Conservation (phyloP, 2,329 filamentous ascomycete genomes). For the Thelonectria rubi region DNA sequence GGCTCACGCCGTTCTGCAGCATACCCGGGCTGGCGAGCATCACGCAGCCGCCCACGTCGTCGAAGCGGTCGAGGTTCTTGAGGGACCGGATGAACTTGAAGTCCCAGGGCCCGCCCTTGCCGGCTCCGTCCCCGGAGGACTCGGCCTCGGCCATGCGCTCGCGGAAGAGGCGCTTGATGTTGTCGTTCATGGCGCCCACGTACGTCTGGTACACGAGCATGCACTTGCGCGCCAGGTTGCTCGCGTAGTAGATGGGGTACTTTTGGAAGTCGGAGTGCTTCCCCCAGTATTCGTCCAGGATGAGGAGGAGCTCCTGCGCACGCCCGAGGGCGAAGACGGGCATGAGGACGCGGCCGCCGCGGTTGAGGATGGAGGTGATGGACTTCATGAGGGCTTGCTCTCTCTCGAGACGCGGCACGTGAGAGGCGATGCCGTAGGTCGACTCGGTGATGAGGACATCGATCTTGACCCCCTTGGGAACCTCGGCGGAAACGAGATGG, state of each 20-base stretch:
- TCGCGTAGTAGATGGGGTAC: conserved; percentile 96
- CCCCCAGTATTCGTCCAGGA: conserved; percentile 96
- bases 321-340: conserved; percentile 94
- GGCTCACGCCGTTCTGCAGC: conserved; percentile 94
- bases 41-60: conserved; percentile 93
- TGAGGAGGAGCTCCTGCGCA: conserved; percentile 92
- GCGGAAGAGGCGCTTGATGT: conserved; percentile 94
- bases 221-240: conserved; percentile 92
- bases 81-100: conserved; percentile 93
- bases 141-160: conserved; percentile 93
- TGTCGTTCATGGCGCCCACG: conserved; percentile 98
- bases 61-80: conserved; percentile 93
- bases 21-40: conserved; percentile 99
- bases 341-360: conserved; percentile 91
- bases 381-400: conserved; percentile 96
- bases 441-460: conserved; percentile 98
- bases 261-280: conserved; percentile 89
- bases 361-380: conserved; percentile 88
- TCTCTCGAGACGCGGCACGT: conserved; percentile 88
- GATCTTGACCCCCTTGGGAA: conserved; percentile 88
- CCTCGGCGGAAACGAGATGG: conserved; percentile 92
- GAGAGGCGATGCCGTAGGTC: conserved; percentile 94
- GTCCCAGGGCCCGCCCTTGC: conserved; percentile 92
- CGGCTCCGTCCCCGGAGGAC: conserved; percentile 75
- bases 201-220: conserved; percentile 99